Percentiles rank a stretch among this genome's conserved stretches.
These are phyloP conservation scores for Penicillium capsulatum DNA, from an alignment of 2,329 filamentous ascomycete species.

Conservation along the genomic window DNA sequence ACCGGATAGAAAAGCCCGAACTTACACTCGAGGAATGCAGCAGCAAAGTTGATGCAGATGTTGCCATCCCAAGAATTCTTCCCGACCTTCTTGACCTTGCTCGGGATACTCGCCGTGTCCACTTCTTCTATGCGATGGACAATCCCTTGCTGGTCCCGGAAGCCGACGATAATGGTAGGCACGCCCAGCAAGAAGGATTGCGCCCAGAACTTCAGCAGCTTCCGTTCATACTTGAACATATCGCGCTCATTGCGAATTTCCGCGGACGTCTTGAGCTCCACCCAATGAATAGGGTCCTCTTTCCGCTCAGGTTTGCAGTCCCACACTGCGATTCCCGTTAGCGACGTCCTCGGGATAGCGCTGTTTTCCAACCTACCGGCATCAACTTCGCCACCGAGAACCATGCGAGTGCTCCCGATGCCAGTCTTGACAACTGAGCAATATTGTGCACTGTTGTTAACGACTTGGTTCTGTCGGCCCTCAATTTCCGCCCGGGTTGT, in stretches of 20 bases:
- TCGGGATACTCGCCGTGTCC: slow-evolving; percentile 73
- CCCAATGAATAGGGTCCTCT: slow-evolving; percentile 75
- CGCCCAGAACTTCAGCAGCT: slow-evolving; percentile 93
- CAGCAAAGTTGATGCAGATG: slow-evolving; percentile 86
- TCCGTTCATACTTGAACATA: slow-evolving; percentile 74
- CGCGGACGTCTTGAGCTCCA: slow-evolving; percentile 89
- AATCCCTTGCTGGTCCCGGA: slow-evolving; percentile 68
- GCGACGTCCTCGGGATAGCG: no score
- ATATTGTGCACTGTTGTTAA: slow-evolving; percentile 91
- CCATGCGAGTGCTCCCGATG: slow-evolving; percentile 68
- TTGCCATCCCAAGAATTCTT: slow-evolving; percentile 82
- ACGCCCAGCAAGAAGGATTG: slow-evolving; percentile 93
- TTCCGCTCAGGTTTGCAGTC: slow-evolving; percentile 68
- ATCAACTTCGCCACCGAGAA: slow-evolving; percentile 92
- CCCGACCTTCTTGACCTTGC: slow-evolving; percentile 63
- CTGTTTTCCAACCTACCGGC: slow-evolving; percentile 54
- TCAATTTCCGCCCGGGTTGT: slow-evolving; percentile 75
- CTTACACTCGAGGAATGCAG: slow-evolving; percentile 71
- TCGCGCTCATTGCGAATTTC: slow-evolving; percentile 66
- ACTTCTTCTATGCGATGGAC: slow-evolving; percentile 71
- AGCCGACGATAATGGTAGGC: slow-evolving; percentile 86
- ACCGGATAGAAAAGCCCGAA: slow-evolving; percentile 8
- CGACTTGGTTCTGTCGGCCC: slow-evolving; percentile 62
- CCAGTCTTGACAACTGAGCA: slow-evolving; percentile 90
- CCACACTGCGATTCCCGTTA: slow-evolving; percentile 57